Conservation (phyloP, 352 stramenopile species). For the Phytophthora pinifolia region DNA sequence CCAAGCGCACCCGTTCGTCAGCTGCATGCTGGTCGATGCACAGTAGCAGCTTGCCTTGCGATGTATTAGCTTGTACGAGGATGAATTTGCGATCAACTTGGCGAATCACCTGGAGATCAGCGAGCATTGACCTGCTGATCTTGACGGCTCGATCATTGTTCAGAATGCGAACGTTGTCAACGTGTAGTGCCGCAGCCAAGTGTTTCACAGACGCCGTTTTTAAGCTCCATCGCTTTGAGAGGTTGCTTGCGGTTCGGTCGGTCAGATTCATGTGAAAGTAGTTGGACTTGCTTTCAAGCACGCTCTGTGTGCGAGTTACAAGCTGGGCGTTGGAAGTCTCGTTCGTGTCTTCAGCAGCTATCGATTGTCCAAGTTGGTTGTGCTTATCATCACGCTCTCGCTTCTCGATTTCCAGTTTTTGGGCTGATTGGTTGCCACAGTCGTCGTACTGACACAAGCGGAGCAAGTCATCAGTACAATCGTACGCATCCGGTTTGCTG, state of each 20-base stretch:
- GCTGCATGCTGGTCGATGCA: constrained; percentile 93
- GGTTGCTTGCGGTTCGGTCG: constrained; percentile 2
- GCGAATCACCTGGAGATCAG: constrained; percentile 67
- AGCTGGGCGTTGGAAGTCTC: not conserved
- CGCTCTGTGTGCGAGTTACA: not conserved
- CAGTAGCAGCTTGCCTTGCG: constrained; percentile 41
- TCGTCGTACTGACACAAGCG: constrained; percentile 12
- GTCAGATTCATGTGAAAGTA: constrained; percentile 16
- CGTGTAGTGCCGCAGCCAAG: constrained; percentile 24
- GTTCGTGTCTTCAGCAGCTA: not conserved
- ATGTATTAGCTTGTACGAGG: constrained; percentile 49
- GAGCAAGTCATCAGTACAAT: constrained; percentile 24
- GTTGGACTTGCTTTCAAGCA: constrained; percentile 8
- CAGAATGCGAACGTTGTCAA: constrained; percentile 35
- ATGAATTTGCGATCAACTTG: constrained; percentile 94
- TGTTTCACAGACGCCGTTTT: constrained; percentile 8
- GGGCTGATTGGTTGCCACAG: not conserved
- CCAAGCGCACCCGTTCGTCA: constrained; percentile 87
- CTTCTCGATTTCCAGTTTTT: not conserved
- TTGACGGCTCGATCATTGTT: constrained; percentile 37
- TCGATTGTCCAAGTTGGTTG: no score
- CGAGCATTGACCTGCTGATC: constrained; percentile 72
- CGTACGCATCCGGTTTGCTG: constrained; percentile 34
- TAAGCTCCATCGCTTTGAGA: constrained; percentile 5
- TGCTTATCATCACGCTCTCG: not conserved